phyloP scores from a whole-genome alignment of 495 filamentous ascomycete species.

The Aspergillus sclerotiicarbonarius region DNA sequence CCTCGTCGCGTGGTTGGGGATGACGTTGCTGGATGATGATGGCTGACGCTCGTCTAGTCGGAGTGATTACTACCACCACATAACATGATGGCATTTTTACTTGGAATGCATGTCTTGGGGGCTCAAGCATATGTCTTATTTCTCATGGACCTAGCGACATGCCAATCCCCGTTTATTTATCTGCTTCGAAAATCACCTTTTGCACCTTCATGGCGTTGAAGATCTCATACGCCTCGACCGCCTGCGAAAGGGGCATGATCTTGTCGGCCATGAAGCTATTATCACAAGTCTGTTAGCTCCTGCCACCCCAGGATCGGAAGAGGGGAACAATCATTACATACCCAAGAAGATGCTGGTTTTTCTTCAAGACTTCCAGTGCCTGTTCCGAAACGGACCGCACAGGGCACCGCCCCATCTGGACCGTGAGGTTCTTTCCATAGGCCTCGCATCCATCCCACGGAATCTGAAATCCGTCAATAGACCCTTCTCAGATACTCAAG shows the following conservation, averaged over 20 bases:
- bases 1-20: not conserved
- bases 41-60: not conserved
- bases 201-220: constrained; percentile 93
- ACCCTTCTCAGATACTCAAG: not conserved
- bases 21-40: not conserved
- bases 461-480: constrained; percentile 50
- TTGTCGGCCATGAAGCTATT: constrained; percentile 88
- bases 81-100: not conserved
- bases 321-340: constrained; percentile 42
- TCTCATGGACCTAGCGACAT: not conserved
- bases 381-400: constrained; percentile 80
- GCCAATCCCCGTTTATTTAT: constrained; percentile 32
- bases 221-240: constrained; percentile 84
- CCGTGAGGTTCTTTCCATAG: constrained; percentile 82
- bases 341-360: constrained; percentile 80
- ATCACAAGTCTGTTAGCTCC: constrained; percentile 9
- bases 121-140: not conserved
- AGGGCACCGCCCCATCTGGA: constrained; percentile 95
- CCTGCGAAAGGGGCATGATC: constrained; percentile 83
- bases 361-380: constrained; percentile 73
- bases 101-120: not conserved
- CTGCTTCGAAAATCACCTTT: constrained; percentile 67
- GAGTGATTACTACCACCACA: not conserved
- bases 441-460: constrained; percentile 81
- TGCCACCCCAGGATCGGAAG: constrained; percentile 17